These are phyloP conservation scores for Curvularia verruculosa DNA, from an alignment of 2,329 filamentous ascomycete genomes.

Conservation along the genomic window DNA sequence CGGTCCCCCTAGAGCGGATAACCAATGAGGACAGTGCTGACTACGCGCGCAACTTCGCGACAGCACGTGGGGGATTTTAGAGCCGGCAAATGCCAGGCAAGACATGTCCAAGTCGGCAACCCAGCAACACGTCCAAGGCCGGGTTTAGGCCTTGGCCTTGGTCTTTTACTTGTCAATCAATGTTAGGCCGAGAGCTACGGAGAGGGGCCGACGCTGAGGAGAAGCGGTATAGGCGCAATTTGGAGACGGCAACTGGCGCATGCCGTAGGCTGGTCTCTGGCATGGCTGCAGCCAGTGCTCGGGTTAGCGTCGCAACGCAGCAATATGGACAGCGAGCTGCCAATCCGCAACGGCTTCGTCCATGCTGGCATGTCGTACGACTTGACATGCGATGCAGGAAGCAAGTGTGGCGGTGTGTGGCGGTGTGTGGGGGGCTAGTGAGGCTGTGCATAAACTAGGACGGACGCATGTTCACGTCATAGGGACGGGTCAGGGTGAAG, in stretches of 20 bases:
- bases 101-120: background rate
- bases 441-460: background rate
- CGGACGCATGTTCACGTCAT: conserved; percentile 16
- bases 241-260: background rate
- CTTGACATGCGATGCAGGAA: too few species aligned
- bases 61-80: conserved; percentile 1
- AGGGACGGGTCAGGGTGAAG: conserved; percentile 4
- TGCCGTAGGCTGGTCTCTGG: background rate
- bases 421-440: conserved; percentile 4
- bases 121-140: background rate
- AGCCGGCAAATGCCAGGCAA: background rate
- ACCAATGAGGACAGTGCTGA: conserved; percentile 1
- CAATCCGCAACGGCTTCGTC: background rate
- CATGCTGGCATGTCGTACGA: background rate
- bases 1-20: background rate
- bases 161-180: background rate
- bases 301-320: background rate
- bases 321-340: background rate
- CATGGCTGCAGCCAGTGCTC: background rate
- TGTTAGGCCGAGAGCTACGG: background rate
- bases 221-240: background rate
- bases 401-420: conserved; percentile 1
- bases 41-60: conserved; percentile 2
- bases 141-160: background rate
- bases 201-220: background rate